Evolutionary conservation across 2,329 filamentous ascomycete species (phyloP).

Genomic region (Alternaria dauci): DNA sequence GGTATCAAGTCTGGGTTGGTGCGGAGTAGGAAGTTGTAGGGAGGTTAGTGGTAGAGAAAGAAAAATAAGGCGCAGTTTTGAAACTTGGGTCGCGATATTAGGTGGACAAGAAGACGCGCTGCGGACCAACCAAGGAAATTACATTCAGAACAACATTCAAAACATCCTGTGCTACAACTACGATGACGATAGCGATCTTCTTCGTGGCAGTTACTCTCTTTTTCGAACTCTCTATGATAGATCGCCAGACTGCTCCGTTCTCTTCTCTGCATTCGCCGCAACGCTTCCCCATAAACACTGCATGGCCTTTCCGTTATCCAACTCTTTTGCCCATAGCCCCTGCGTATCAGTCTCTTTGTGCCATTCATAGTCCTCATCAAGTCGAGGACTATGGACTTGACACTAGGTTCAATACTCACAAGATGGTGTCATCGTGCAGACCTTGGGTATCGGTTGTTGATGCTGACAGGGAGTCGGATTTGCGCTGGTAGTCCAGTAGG

Average conservation of each 20-base stretch:
- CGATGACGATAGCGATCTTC: fast-evolving
- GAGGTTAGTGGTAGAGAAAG: not conserved
- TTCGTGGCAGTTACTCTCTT: fast-evolving
- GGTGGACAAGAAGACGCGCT: fast-evolving
- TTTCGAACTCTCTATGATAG: no score
- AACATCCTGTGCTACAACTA: no score
- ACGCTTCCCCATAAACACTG: no score
- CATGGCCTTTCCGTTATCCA: no score
- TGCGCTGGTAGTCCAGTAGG: not conserved
- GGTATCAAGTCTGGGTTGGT: slow-evolving; percentile 95
- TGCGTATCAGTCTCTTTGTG: no score
- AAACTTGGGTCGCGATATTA: no score
- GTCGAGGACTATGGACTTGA: not conserved
- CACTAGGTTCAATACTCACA: not conserved
- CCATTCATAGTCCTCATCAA: fast-evolving
- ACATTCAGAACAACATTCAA: no score
- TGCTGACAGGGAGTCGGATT: fast-evolving
- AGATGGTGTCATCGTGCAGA: fast-evolving
- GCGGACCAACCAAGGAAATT: fast-evolving
- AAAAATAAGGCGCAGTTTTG: fast-evolving
- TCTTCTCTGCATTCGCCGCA: no score
- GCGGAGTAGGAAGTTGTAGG: slow-evolving; percentile 88
- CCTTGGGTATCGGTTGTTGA: not conserved
- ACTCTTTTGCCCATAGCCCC: no score
- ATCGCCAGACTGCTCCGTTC: fast-evolving